These are phyloP conservation scores for Lasiodiplodia citricola DNA, from an alignment of 2,329 filamentous ascomycete genomes.

Conservation along the genomic window DNA sequence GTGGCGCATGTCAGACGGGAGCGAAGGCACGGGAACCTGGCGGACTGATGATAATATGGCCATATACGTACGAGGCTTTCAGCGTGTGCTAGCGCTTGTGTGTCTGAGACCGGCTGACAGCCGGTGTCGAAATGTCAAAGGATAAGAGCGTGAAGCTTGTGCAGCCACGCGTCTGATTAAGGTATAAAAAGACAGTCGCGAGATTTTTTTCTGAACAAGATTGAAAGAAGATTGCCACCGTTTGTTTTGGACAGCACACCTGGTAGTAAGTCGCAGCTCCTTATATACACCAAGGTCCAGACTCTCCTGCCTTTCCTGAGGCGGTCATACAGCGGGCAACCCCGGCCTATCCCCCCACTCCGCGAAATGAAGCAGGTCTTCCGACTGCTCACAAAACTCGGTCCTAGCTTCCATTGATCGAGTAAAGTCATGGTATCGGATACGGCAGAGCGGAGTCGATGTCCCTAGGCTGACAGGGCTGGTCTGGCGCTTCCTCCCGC, in stretches of 20 bases:
- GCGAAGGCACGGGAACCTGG: not conserved
- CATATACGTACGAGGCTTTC: conserved; percentile 16
- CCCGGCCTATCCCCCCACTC: not conserved
- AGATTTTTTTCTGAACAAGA: not conserved
- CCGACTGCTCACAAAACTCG: conserved; percentile 14
- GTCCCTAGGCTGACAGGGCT: not conserved
- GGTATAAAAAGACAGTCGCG: not conserved
- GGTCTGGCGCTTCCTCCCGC: not conserved
- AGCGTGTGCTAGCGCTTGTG: conserved; percentile 18
- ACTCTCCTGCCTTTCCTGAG: not conserved
- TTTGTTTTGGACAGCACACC: not conserved
- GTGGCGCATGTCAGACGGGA: conserved; percentile 20
- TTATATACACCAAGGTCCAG: conserved; percentile 15
- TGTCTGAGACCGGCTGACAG: conserved; percentile 7
- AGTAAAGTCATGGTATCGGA: not conserved
- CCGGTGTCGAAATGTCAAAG: conserved; percentile 10
- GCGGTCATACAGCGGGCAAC: not conserved
- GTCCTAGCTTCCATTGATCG: not conserved
- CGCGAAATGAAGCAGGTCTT: not conserved
- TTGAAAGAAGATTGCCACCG: not conserved
- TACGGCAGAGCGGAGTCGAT: not conserved
- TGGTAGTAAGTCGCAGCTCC: not conserved
- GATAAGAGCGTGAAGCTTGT: not conserved
- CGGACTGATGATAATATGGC: not conserved
- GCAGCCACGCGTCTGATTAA: not conserved